Evolutionary conservation across 495 filamentous ascomycete species (phyloP), one percentile per base, ranked within the genome.

Genomic region (Podospora fimiseda): DNA sequence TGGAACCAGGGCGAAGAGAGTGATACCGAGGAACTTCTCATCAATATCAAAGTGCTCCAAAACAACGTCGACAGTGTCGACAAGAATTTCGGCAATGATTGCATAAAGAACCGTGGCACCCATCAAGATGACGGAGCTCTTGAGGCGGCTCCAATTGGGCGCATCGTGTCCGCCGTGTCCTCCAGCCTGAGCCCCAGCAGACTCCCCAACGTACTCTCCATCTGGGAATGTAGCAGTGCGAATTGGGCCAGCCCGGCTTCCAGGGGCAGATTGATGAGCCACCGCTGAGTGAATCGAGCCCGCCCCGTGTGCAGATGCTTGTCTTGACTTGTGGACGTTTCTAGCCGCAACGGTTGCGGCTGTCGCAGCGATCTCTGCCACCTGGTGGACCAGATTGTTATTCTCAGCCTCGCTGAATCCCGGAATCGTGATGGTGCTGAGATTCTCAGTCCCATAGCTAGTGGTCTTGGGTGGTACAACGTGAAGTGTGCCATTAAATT

Each of bases 21-120:
- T 97, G 55, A 99, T 95, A 40, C 93, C 93, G 46, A 99, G 77
- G 70, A 99, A 99, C 65, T 99, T 99, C 63, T 96, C 91, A 62
- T 96, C 90, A 61, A 99, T 87, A 41, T 91, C 85, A 36, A 93
- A 84, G 63, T 85, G 88, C 53, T 89, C 81, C 42, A 99, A 70
- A 5, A 99, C 94, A 9, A 92, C 86, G 63, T 99, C 93, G 8
- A 99, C 93, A 0, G 90, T 97, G 64, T 94, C 85, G 41, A 99
- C 93, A 16, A 99, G 73, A 36, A 99, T 96, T 71, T 99, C 93
- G 16, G 93, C 93, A 60, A 99, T 93, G 48, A 97, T 71, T 18
- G 93, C 94, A 64, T 99, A 99, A 48, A 95, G 81, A 15, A 99
- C 55, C 0, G 93, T 99, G 23, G 93, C 93, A 7, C 83, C 86